Conservation (phyloP, 805 yeast species). For the Ogataea angusta region DNA sequence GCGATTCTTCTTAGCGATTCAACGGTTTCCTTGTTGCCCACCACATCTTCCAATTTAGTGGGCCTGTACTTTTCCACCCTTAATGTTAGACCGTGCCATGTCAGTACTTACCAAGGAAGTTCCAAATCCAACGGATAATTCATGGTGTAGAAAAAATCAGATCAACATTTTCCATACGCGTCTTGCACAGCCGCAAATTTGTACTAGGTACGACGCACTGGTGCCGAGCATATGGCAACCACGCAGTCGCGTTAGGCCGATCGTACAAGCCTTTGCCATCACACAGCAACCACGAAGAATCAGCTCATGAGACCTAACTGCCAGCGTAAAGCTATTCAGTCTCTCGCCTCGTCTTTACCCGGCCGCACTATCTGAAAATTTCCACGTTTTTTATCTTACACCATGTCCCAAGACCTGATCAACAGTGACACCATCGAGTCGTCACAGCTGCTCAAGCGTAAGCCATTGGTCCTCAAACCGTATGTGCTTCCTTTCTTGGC, state of each 20-base stretch:
- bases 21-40: constrained; percentile 89
- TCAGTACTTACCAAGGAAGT: constrained; percentile 32
- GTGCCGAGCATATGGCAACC: too few relatives aligned
- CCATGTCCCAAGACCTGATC: constrained; percentile 42
- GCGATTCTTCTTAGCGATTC: constrained; percentile 82
- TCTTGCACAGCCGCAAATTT: constrained; percentile 8
- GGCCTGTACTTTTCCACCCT: constrained; percentile 98
- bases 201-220: background rate
- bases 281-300: too few relatives aligned
- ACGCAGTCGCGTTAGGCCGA: too few relatives aligned
- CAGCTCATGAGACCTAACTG: too few relatives aligned
- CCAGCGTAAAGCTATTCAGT: too few relatives aligned
- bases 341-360: constrained; percentile 3
- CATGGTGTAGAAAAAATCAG: constrained; percentile 7
- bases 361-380: constrained; percentile 9
- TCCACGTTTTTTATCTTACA: constrained; percentile 8
- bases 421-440: constrained; percentile 67
- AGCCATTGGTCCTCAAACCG: constrained; percentile 58
- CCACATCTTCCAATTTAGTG: constrained; percentile 70
- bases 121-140: constrained; percentile 32
- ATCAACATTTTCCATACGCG: constrained; percentile 7
- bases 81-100: background rate
- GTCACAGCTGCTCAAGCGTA: constrained; percentile 74
- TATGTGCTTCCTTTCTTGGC: constrained; percentile 80
- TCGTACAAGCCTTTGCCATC: too few relatives aligned